Conservation (phyloP, 805 yeast genomes). For the Komagataella ulmi region DNA sequence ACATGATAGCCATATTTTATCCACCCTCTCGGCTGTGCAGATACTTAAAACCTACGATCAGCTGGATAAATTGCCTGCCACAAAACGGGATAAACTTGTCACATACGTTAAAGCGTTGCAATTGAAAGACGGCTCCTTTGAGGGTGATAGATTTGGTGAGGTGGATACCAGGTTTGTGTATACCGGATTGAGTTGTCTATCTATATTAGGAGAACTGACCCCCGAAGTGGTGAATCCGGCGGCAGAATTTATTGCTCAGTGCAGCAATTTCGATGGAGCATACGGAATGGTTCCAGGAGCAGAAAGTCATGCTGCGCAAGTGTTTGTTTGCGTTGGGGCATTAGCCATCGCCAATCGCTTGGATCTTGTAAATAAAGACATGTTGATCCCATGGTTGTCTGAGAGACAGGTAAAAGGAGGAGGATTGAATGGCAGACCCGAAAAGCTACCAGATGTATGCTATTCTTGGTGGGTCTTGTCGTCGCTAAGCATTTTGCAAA, state of each 20-base stretch:
- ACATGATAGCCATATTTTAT: conserved; percentile 80
- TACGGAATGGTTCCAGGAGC: conserved; percentile 92
- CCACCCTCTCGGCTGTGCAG: conserved; percentile 82
- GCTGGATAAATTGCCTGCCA: conserved; percentile 20
- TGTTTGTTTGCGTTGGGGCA: conserved; percentile 75
- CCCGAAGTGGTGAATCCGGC: conserved; percentile 41
- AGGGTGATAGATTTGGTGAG: conserved; percentile 88
- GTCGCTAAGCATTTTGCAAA: conserved; percentile 51
- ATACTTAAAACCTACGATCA: conserved; percentile 55
- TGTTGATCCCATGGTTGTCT: conserved; percentile 74
- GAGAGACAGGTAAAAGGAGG: conserved; percentile 84
- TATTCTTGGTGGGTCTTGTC: conserved; percentile 97
- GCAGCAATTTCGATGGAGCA: conserved; percentile 92
- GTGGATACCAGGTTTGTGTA: conserved; percentile 87
- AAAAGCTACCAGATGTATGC: conserved; percentile 93
- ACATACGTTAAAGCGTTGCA: conserved; percentile 32
- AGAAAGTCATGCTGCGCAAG: conserved; percentile 90
- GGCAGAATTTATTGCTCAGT: conserved; percentile 44
- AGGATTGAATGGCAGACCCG: conserved; percentile 94
- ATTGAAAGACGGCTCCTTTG: conserved; percentile 56
- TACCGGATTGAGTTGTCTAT: conserved; percentile 61
- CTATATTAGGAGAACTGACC: conserved; percentile 53
- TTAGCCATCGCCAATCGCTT: conserved; percentile 54
- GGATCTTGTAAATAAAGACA: conserved; percentile 30
- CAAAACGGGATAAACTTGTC: conserved; percentile 16